These are phyloP conservation scores for Calendula officinalis DNA, from an alignment of 129 eudicot genomes.

Conservation along the genomic window DNA sequence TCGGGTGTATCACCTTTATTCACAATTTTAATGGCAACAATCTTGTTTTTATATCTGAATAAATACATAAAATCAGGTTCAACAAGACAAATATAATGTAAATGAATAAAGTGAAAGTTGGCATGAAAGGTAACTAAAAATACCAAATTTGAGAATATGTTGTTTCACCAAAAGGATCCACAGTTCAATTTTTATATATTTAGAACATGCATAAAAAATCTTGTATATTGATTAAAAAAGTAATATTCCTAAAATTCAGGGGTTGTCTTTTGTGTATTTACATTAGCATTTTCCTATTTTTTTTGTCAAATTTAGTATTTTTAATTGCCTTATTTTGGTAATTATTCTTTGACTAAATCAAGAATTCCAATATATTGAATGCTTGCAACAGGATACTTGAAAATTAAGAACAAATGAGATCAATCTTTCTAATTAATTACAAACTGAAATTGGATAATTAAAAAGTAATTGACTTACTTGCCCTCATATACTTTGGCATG, in stretches of 20 bases:
- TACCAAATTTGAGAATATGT: too few species aligned
- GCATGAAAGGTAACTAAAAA: neutral
- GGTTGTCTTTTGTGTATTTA: too few species aligned
- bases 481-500: too few species aligned
- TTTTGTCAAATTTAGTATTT: too few species aligned
- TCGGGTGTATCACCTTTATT: conserved; percentile 77
- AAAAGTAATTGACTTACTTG: neutral
- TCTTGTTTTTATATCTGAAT: conserved; percentile 78
- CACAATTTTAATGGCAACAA: conserved; percentile 82
- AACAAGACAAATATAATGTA: conserved; percentile 5
- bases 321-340: too few species aligned
- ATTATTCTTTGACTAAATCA: neutral
- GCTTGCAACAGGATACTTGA: conserved; percentile 6
- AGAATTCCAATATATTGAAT: conserved; percentile 1
- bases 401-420: conserved; percentile 6
- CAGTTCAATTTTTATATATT: too few species aligned
- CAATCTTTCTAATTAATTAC: conserved; percentile 6
- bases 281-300: too few species aligned
- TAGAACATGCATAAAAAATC: too few species aligned
- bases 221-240: too few species aligned
- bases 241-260: too few species aligned
- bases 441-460: neutral
- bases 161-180: too few species aligned
- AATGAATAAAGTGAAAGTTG: neutral
- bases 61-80: conserved; percentile 1